Conservation (phyloP, 2,329 filamentous ascomycete species). For the Aquanectria penicillioides region DNA sequence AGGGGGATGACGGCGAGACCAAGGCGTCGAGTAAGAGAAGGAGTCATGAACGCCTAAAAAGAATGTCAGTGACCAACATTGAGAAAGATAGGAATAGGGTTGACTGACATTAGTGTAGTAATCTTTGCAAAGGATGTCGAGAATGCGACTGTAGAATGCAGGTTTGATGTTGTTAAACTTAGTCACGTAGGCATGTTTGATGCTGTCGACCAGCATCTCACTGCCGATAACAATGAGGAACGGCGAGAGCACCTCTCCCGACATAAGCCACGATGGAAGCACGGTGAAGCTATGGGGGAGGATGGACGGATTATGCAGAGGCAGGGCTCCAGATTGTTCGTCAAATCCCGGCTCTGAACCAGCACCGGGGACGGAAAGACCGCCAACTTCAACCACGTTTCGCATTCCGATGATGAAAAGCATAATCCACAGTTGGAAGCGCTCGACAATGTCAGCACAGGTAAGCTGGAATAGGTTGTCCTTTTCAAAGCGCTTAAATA, state of each 20-base stretch:
- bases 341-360: slow-evolving; percentile 59
- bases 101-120: slow-evolving; percentile 88
- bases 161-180: slow-evolving; percentile 99
- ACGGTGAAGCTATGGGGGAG: slow-evolving; percentile 92
- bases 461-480: slow-evolving; percentile 97
- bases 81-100: neutral
- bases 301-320: slow-evolving; percentile 76
- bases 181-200: slow-evolving; percentile 97
- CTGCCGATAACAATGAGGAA: slow-evolving; percentile 95
- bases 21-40: slow-evolving; percentile 87
- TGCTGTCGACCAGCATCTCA: slow-evolving; percentile 95
- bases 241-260: slow-evolving; percentile 88
- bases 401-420: slow-evolving; percentile 94
- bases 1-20: slow-evolving; percentile 92
- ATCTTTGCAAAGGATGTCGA: slow-evolving; percentile 95
- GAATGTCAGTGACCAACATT: slow-evolving; percentile 20
- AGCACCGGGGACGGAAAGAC: slow-evolving; percentile 72
- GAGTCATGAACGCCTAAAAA: slow-evolving; percentile 82
- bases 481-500: slow-evolving; percentile 99
- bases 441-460: slow-evolving; percentile 95
- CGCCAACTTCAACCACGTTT: slow-evolving; percentile 95
- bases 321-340: slow-evolving; percentile 63
- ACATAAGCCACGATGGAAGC: slow-evolving; percentile 79
- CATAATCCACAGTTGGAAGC: slow-evolving; percentile 98
- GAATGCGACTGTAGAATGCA: slow-evolving; percentile 85